Conservation (phyloP, 2,329 filamentous ascomycete genomes). For the Trichoderma sp. region DNA sequence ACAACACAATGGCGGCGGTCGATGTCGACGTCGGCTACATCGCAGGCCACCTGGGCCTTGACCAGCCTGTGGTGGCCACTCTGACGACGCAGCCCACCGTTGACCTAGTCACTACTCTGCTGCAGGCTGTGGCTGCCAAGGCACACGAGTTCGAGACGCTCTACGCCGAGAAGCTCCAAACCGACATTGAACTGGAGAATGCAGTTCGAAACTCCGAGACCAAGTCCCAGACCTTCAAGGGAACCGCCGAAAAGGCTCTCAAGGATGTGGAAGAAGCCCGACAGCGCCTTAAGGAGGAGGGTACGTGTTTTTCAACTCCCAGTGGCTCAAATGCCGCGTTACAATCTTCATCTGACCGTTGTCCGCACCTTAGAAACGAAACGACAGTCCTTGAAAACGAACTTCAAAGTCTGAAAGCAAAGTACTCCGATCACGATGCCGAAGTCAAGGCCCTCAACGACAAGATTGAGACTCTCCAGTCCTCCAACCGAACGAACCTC, state of each 20-base stretch:
- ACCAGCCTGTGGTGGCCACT: conserved; percentile 62
- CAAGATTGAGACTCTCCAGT: conserved; percentile 83
- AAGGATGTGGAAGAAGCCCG: conserved; percentile 82
- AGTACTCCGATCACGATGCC: conserved; percentile 39
- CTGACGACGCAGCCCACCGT: conserved; percentile 69
- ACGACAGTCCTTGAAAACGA: conserved; percentile 78
- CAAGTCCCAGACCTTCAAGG: conserved; percentile 78
- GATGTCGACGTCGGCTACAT: conserved; percentile 71
- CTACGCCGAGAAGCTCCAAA: conserved; percentile 82
- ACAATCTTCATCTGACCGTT: neutral
- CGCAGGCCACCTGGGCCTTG: conserved; percentile 69
- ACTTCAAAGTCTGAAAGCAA: conserved; percentile 47
- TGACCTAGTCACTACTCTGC: conserved; percentile 74
- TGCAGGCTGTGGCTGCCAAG: conserved; percentile 74
- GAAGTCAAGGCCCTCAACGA: conserved; percentile 76
- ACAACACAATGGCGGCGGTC: conserved; percentile 44
- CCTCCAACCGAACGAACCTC: conserved; percentile 88
- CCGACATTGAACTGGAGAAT: conserved; percentile 92
- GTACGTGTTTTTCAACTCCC: conserved; percentile 49
- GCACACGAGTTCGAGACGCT: conserved; percentile 80
- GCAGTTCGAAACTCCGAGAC: conserved; percentile 81
- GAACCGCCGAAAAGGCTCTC: conserved; percentile 77
- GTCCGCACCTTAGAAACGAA: conserved; percentile 63
- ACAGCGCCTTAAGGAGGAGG: conserved; percentile 78
- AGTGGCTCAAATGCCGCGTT: neutral